Evolutionary conservation across 2,329 filamentous ascomycete species (phyloP), one percentile per base, ranked within the genome.

Genomic region (Botrytis paeoniae): DNA sequence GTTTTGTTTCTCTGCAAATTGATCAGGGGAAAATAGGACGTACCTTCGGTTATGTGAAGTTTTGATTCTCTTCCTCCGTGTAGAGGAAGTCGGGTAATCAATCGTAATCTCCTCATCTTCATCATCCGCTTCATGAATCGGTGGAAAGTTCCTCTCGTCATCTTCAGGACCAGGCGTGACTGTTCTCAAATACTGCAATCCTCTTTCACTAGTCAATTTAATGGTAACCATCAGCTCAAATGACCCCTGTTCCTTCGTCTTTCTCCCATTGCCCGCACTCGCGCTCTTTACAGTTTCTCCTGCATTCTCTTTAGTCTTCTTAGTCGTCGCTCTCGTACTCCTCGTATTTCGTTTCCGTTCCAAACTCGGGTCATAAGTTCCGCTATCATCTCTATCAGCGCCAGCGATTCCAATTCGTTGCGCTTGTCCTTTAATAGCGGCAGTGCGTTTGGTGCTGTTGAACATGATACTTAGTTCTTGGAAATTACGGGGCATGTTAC

Each of bases 301-400:
- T 22, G 45, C n/a, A 41, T 45, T 57, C 45, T 48, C 59, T 25
- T 70, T 48, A 20, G 51, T 39, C 39, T 62, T 73, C 43, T 71
- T 74, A 16, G 41, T 29, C 29, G 9, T 39, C 48, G 41, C 39
- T 39, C 20, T 39, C 48, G 68, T 72, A 48, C 51, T 39, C 60
- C 41, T 54, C 6, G 68, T 43, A 16, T 65, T 54, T 10, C 54
- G 12, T 54, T 68, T 70, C 16, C 69, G 39, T 60, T 73, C 68
- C 10, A 70, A 25, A 18, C 74, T 77, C 7, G 78, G 78, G 68
- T 80, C 75, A 64, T 79, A 80, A 6, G 74, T 78, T 7, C 79
- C 79, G 61, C 77, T 79, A 32, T 78, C 71, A 70, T 80, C 79
- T 39, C 75, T 65, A 64, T 80, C 79, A n/a, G 77, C 66, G 16